Conservation (phyloP, 73 alveolate genomes). For the Paramecium primaurelia region DNA sequence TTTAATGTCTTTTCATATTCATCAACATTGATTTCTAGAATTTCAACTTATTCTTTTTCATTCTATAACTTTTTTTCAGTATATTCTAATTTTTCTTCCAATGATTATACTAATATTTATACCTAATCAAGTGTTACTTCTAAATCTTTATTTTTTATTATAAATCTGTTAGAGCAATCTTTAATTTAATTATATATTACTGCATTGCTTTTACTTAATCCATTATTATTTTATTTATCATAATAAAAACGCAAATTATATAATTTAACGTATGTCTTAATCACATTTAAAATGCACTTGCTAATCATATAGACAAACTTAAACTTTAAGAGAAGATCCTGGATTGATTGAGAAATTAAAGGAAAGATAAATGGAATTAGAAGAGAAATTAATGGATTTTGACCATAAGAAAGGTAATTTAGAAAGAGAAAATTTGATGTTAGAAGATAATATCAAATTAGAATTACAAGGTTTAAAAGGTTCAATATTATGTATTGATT, state of each 20-base stretch:
- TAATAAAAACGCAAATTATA: background rate
- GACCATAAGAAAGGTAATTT: constrained; percentile 14
- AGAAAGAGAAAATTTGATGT: background rate
- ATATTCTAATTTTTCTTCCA: background rate
- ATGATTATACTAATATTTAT: background rate
- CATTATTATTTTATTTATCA: background rate
- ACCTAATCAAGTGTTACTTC: background rate
- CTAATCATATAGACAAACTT: background rate
- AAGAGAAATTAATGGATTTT: background rate
- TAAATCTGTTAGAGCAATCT: background rate
- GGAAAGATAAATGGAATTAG: constrained; percentile 27
- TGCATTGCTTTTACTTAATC: background rate
- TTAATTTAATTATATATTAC: background rate
- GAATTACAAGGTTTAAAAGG: constrained; percentile 1
- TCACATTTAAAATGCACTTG: constrained; percentile 18
- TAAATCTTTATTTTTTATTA: background rate
- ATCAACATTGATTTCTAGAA: background rate
- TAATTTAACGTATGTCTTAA: background rate
- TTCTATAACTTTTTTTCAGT: background rate
- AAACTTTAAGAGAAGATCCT: background rate
- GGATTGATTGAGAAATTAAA: background rate
- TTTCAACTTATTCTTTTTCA: constrained; percentile 5
- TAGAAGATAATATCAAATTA: constrained; percentile 4
- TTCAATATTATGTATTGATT: background rate
- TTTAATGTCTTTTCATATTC: background rate